Percentiles rank a stretch among this genome's conserved stretches.
phyloP scores from a whole-genome alignment of 2,329 filamentous ascomycete species.

The Cercospora citrullina region DNA sequence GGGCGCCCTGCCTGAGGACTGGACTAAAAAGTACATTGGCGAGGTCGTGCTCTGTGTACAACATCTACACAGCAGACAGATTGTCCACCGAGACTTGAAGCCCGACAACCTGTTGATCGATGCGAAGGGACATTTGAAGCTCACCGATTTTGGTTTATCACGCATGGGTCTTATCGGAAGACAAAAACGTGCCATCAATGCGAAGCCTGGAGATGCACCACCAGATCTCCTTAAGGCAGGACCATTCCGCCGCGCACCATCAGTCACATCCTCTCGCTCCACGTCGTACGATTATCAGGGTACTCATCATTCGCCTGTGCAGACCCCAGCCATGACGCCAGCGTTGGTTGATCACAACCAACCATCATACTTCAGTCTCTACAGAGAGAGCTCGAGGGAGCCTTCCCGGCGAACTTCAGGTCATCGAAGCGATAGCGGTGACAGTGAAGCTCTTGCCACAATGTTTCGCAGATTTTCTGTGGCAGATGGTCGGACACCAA shows the following conservation, averaged over 20 bases:
- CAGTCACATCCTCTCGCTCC: constrained; percentile 85
- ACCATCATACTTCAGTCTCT: constrained; percentile 90
- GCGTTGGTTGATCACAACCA: constrained; percentile 65
- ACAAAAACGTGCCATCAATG: constrained; percentile 88
- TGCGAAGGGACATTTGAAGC: constrained; percentile 90
- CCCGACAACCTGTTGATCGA: constrained; percentile 97
- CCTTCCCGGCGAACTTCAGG: constrained; percentile 71
- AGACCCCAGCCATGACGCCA: constrained; percentile 85
- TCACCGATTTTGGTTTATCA: constrained; percentile 96
- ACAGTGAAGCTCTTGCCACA: constrained; percentile 76
- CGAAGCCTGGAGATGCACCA: constrained; percentile 73
- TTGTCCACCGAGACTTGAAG: constrained; percentile 95
- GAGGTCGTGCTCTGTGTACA: constrained; percentile 97
- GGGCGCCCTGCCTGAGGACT: constrained; percentile 89
- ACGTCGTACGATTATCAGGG: constrained; percentile 88
- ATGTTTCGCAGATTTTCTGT: constrained; percentile 74
- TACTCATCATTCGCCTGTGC: constrained; percentile 69
- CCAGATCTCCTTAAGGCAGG: constrained; percentile 92
- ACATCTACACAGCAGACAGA: constrained; percentile 88
- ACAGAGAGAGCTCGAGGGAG: constrained; percentile 56
- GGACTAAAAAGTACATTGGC: constrained; percentile 95
- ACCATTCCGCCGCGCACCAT: constrained; percentile 81
- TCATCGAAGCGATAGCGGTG: constrained; percentile 86
- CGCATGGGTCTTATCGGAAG: constrained; percentile 95
- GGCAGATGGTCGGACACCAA: constrained; percentile 59